Evolutionary conservation across 208 protist species (phyloP), one percentile per base, ranked within the genome.

Genomic region (Trypanosoma cruzi): DNA sequence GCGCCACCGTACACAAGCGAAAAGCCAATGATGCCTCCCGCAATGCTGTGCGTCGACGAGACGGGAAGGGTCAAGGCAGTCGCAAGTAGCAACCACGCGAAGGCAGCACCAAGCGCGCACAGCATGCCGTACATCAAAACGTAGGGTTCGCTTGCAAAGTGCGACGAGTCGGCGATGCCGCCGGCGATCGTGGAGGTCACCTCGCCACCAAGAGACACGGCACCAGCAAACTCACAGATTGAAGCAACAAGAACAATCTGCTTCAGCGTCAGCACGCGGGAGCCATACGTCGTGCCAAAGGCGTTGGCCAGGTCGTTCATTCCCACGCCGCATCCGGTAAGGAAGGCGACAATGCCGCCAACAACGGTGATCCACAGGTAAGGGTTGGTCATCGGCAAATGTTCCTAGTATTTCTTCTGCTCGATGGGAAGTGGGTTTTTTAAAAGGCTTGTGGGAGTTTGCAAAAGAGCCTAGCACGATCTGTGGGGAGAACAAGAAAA

Each of bases 271-370:
- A 96, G 74, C 16, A 92, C 80, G 65, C 90, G 93, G 13, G 87
- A 68, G 32, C 89, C 90, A 64, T 97, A 94, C 31, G 84, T 90
- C 14, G 94, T 96, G 18, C 85, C 94, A 74, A 98, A 96, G 61
- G 92, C 86, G 69, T 98, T 98, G 64, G 82, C 89, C 24, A 98
- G 80, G 73, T 98, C 94, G 55, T 98, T 98, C 75, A 92, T 92
- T 18, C 92, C 94, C 5, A 95, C 85, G 53, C 89, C 89, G n/a
- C 79, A 78, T 24, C 84, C 88, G 6, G 77, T 87, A 48, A 94
- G 64, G 70, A 97, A 94, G 2, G 86, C 73, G 10, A 94, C 65
- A 29, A 97, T 86, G 60, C 77, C 78, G 46, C 85, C 84, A n/a
- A 92, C 73, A 24, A 93, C 56, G 20, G 81, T 71, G 50, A 96